Evolutionary conservation across 768 basidiomycete genomes (phyloP), one percentile per base, ranked within the genome.

Genomic region (Coprinellus aureogranulatus): DNA sequence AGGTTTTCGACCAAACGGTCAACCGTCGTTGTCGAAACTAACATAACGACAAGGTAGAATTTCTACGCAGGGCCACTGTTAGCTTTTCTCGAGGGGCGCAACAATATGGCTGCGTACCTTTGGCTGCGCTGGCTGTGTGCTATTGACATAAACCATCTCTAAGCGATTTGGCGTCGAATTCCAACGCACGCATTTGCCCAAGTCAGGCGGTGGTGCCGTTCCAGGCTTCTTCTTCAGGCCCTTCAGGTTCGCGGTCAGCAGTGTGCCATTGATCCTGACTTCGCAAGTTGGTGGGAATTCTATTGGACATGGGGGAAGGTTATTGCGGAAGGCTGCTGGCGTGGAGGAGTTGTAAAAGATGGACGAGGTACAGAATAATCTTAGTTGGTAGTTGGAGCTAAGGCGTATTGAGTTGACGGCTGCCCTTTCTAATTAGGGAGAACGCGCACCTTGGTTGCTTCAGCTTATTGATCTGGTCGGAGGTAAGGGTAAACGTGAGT

Each of bases 201-300:
- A 63, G 68, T 94, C 88, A 1, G 92, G 87, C 5, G 94, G 94
- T n/a, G 94, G 92, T 1, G 93, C 91, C 42, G 92, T 95, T 2
- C 94, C 94, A 27, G 92, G 89, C 64, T 91, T 94, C 78, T 97
- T 97, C 81, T 97, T 97, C 68, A 96, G 74, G 4, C 94, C 94
- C 70, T 93, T 93, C 61, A 94, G 70, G 69, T 88, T 94, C 37
- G 88, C 91, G 20, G 76, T 75, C 28, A 96, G 73, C 54, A 83
- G 78, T 2, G 76, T 76, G 54, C 75, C 79, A 70, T 97, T 96
- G 39, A 95, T 84, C 66, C 92, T 88, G 51, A 95, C 88, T 82
- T 97, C 94, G 67, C 90, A 94, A 9, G 90, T 90, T 8, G 88
- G 85, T 23, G 94, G 94, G 64, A 96, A 97, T 76, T 97, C 94